phyloP scores from a whole-genome alignment of 1,284 basidiomycete genomes.

The Spongispora temasekensis region DNA sequence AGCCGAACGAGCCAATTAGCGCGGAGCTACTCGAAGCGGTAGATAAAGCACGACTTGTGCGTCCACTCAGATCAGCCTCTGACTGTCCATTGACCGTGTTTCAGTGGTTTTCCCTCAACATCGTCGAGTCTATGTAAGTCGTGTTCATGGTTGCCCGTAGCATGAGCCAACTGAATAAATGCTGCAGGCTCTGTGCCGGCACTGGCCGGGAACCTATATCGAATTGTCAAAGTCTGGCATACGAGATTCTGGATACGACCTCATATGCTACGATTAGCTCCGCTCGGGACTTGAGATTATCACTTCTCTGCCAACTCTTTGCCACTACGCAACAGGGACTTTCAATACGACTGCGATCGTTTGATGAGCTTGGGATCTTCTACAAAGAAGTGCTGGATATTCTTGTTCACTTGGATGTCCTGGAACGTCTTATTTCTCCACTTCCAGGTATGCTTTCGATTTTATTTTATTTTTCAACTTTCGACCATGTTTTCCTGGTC shows the following conservation, averaged over 20 bases:
- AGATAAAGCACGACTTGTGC: constrained; percentile 42
- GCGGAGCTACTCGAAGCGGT: constrained; percentile 33
- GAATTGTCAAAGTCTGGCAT: constrained; percentile 32
- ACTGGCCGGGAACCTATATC: constrained; percentile 42
- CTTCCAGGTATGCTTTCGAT: constrained; percentile 38
- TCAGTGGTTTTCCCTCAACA: constrained; percentile 44
- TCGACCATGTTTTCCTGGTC: background rate
- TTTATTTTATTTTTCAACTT: background rate
- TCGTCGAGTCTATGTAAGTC: constrained; percentile 42
- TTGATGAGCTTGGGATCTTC: constrained; percentile 34
- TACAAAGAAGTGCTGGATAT: constrained; percentile 37
- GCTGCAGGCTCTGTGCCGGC: constrained; percentile 41
- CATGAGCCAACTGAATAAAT: constrained; percentile 5
- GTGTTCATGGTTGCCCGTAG: background rate
- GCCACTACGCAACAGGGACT: constrained; percentile 34
- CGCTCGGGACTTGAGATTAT: constrained; percentile 39
- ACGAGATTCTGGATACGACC: constrained; percentile 31
- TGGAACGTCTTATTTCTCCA: constrained; percentile 40
- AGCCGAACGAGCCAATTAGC: constrained; percentile 25
- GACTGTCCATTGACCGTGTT: constrained; percentile 13
- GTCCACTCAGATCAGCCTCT: constrained; percentile 14
- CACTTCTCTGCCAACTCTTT: constrained; percentile 37
- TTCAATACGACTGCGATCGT: constrained; percentile 31
- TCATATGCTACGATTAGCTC: constrained; percentile 25
- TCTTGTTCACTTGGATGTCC: constrained; percentile 37